Evolutionary conservation across 306 rosid genomes (phyloP).

Genomic region (Sicyos baderoa): DNA sequence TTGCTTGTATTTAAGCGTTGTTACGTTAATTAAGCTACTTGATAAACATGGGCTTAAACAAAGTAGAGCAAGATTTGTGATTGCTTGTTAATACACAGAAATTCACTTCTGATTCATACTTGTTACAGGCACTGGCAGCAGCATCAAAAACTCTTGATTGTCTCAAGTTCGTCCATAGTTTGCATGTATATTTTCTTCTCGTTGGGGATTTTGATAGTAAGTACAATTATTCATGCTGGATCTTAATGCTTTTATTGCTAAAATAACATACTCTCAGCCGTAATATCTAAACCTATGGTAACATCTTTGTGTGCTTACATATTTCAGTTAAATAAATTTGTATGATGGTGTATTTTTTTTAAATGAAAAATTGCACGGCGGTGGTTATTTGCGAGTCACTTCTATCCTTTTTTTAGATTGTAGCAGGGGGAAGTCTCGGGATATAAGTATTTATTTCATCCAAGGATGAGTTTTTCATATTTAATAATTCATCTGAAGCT

Average conservation of each 20-base stretch:
- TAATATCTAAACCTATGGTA: background rate
- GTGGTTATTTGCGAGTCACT: background rate
- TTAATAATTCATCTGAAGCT: background rate
- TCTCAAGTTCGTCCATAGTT: slow-evolving; percentile 75
- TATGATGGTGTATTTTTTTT: no score
- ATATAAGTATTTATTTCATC: background rate
- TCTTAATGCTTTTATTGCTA: slow-evolving; percentile 8
- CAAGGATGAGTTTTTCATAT: background rate
- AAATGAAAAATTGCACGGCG: no score
- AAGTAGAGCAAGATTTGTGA: background rate
- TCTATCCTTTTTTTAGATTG: background rate
- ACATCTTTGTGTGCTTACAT: background rate
- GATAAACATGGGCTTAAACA: background rate
- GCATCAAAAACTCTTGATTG: slow-evolving; percentile 93
- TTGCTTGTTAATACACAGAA: slow-evolving; percentile 1
- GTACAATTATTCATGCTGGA: slow-evolving; percentile 31
- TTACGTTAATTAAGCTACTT: background rate
- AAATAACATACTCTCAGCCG: background rate
- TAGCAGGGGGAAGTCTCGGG: background rate
- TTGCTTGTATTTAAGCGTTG: background rate
- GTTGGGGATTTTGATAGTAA: slow-evolving; percentile 76
- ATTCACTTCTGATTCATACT: background rate
- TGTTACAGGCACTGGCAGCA: slow-evolving; percentile 84
- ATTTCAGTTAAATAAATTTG: no score
- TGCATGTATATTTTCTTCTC: slow-evolving; percentile 84